Conservation (phyloP, 305 asterid species). For the Fraxinus greggii region DNA sequence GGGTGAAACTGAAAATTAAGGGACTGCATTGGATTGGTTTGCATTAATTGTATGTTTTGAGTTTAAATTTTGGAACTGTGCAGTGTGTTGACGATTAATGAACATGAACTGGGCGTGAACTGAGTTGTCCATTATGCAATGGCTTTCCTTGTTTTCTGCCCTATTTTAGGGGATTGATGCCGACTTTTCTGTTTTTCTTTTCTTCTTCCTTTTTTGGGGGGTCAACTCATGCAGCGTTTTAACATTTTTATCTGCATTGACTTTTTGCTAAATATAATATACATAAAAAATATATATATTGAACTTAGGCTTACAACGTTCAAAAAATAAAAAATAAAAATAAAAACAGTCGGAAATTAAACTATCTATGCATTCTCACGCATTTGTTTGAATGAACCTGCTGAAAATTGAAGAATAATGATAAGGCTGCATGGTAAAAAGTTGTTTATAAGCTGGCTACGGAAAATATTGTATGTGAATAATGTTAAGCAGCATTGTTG, state of each 20-base stretch:
- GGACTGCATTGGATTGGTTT: neutral
- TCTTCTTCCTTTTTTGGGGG: neutral
- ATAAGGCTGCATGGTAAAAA: neutral
- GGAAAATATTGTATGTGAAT: neutral
- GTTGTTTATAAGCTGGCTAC: neutral
- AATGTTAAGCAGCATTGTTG: neutral
- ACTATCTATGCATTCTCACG: neutral
- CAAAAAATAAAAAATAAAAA: no score
- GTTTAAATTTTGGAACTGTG: neutral
- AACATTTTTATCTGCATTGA: neutral
- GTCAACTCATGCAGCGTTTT: neutral
- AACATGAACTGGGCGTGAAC: neutral
- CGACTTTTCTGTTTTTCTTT: neutral
- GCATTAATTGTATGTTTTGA: neutral
- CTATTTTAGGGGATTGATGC: slow-evolving; percentile 25
- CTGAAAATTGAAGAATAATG: neutral
- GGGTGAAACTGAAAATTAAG: neutral
- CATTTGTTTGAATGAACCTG: neutral
- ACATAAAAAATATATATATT: no score
- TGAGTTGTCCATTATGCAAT: neutral
- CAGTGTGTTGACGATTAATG: neutral
- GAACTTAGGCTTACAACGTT: no score
- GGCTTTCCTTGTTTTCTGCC: slow-evolving; percentile 13
- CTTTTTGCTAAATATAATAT: neutral
- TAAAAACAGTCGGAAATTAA: no score